Percentiles rank a stretch among this genome's conserved stretches.
Conservation (phyloP, 768 basidiomycete genomes). For the Leccinum variicolor region DNA sequence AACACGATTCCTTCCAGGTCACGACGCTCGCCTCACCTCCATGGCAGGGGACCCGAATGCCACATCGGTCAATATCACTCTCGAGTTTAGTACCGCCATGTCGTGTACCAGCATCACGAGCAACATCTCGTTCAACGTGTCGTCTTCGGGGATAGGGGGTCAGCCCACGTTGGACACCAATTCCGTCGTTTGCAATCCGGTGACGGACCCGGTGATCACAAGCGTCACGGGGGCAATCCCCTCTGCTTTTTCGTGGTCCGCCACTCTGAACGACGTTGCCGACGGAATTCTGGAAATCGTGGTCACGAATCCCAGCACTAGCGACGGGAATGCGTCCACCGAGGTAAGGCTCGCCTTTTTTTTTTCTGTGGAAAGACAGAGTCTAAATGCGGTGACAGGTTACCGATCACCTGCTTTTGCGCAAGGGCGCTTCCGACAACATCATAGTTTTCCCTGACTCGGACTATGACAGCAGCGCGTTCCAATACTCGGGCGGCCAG, state of each 20-base stretch:
- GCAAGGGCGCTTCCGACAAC: conserved; percentile 75
- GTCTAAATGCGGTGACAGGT: conserved; percentile 35
- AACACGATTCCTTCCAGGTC: conserved; percentile 81
- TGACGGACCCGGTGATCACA: conserved; percentile 48
- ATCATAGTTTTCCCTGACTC: conserved; percentile 83
- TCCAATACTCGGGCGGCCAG: conserved; percentile 55
- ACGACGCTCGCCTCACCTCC: conserved; percentile 70
- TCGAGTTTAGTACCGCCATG: conserved; percentile 83
- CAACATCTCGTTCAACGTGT: conserved; percentile 64
- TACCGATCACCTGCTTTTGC: conserved; percentile 73
- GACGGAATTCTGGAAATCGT: conserved; percentile 81
- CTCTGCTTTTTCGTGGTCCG: conserved; percentile 72
- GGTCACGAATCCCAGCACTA: conserved; percentile 52
- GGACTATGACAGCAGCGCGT: conserved; percentile 67
- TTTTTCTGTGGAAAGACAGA: neutral
- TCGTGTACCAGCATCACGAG: conserved; percentile 63
- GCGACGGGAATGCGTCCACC: conserved; percentile 43
- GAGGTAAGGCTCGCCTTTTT: conserved; percentile 44
- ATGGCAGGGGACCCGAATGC: conserved; percentile 41
- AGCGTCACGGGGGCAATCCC: conserved; percentile 50
- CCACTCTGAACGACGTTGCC: conserved; percentile 67
- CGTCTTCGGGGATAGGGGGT: conserved; percentile 60
- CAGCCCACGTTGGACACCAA: conserved; percentile 50
- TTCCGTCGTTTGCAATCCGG: conserved; percentile 42
- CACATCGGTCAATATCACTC: conserved; percentile 55